A percentile compares a stretch with the other conserved stretches of the same genome.
Evolutionary conservation across 2,329 filamentous ascomycete species (phyloP).

Genomic region (Colletotrichum siamense): DNA sequence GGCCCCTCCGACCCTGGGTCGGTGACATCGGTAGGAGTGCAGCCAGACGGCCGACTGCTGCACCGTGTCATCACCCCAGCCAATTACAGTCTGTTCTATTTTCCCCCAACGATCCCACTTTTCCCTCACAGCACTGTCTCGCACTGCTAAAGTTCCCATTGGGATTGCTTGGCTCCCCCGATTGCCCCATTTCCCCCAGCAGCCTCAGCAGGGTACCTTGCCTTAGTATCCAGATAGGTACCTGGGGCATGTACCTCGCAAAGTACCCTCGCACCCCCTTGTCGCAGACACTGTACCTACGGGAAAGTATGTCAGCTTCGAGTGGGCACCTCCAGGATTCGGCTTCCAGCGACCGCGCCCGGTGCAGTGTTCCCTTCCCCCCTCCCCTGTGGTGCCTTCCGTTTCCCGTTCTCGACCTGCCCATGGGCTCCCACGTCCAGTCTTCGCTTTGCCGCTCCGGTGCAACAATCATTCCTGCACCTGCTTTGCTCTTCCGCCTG

Average conservation of each 20-base stretch:
- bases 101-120: background rate
- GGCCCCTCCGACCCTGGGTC: background rate
- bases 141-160: background rate
- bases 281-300: slow-evolving; percentile 1
- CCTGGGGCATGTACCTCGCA: background rate
- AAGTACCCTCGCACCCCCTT: background rate
- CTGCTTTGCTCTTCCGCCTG: background rate
- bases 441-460: background rate
- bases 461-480: background rate
- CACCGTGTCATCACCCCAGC: background rate
- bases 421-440: background rate
- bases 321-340: background rate
- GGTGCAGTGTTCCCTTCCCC: background rate
- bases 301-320: slow-evolving; percentile 6
- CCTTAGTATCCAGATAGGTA: background rate
- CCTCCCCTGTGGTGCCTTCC: background rate
- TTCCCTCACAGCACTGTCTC: background rate
- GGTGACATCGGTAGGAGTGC: background rate
- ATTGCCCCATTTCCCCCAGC: background rate
- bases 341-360: background rate
- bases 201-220: background rate
- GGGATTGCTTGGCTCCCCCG: background rate
- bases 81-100: background rate
- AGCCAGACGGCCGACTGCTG: background rate
- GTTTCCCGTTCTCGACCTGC: background rate